Evolutionary conservation across 2,329 filamentous ascomycete species (phyloP).

Genomic region (Beauveria pseudobassiana): DNA sequence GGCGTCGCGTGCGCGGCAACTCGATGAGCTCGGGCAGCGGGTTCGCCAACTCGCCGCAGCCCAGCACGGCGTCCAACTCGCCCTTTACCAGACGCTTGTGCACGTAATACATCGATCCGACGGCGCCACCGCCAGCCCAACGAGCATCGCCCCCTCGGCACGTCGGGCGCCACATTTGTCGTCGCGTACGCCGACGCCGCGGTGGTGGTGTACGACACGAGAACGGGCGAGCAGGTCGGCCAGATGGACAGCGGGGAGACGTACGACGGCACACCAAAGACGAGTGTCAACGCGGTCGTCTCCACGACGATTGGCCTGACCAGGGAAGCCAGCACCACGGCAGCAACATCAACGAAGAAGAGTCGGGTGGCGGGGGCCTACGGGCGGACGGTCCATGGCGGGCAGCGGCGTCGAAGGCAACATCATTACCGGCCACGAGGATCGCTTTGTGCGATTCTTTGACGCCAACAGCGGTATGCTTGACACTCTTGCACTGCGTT

Average conservation of each 20-base stretch:
- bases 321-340: conserved; percentile 46
- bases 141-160: conserved; percentile 84
- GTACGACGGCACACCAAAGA: conserved; percentile 72
- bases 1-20: conserved; percentile 69
- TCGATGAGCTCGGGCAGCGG: conserved; percentile 92
- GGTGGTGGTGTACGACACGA: conserved; percentile 85
- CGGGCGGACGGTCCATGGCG: conserved; percentile 56
- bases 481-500: not conserved
- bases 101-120: conserved; percentile 73
- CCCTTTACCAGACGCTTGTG: conserved; percentile 79
- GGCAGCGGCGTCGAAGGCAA: conserved; percentile 83
- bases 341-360: conserved; percentile 60
- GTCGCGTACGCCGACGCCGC: conserved; percentile 88
- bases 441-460: conserved; percentile 92
- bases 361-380: conserved; percentile 68
- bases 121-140: conserved; percentile 64
- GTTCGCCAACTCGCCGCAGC: conserved; percentile 84
- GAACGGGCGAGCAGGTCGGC: conserved; percentile 83
- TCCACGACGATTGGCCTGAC: conserved; percentile 76
- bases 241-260: conserved; percentile 92
- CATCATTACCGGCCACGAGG: conserved; percentile 94
- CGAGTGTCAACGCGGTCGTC: conserved; percentile 85
- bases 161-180: conserved; percentile 79
- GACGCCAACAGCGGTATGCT: conserved; percentile 95
- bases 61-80: conserved; percentile 74